Evolutionary conservation across 1,284 basidiomycete species (phyloP).

Genomic region (Takashimella tepidaria): DNA sequence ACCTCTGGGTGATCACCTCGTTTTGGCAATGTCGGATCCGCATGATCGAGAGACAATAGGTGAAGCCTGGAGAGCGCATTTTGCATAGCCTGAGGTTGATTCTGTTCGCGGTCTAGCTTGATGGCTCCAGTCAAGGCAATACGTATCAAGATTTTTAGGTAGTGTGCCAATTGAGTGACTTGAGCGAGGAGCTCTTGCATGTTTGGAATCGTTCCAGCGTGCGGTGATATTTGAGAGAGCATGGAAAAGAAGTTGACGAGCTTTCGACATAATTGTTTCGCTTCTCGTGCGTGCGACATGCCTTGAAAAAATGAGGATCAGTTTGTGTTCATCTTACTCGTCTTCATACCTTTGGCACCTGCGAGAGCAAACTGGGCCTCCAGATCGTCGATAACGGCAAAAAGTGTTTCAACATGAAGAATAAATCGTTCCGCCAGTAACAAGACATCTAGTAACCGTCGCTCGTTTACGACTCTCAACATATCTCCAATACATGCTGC

Average conservation of each 20-base stretch:
- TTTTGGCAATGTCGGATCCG: constrained; percentile 65
- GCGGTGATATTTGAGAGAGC: constrained; percentile 57
- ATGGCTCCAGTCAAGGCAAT: constrained; percentile 95
- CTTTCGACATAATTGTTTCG: constrained; percentile 96
- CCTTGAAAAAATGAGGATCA: constrained; percentile 55
- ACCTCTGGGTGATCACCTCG: constrained; percentile 36
- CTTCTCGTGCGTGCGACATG: constrained; percentile 96
- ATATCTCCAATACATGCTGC: constrained; percentile 99
- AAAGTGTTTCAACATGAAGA: constrained; percentile 94
- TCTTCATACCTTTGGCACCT: constrained; percentile 67
- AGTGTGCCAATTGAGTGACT: constrained; percentile 96
- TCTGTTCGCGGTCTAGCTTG: constrained; percentile 87
- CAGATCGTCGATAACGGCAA: constrained; percentile 94
- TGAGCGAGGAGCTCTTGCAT: constrained; percentile 96
- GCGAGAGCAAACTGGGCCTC: constrained; percentile 82
- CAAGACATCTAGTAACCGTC: constrained; percentile 92
- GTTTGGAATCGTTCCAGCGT: constrained; percentile 54
- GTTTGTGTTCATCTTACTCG: too few species aligned
- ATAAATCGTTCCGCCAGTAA: constrained; percentile 98
- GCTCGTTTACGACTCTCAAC: constrained; percentile 93
- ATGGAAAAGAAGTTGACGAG: constrained; percentile 98
- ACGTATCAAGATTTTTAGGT: constrained; percentile 97
- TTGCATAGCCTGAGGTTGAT: constrained; percentile 73
- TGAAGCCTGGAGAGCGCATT: constrained; percentile 90
- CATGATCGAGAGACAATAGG: constrained; percentile 79